phyloP scores from a whole-genome alignment of 2,329 filamentous ascomycete genomes.

The Periglandula ipomoeae region DNA sequence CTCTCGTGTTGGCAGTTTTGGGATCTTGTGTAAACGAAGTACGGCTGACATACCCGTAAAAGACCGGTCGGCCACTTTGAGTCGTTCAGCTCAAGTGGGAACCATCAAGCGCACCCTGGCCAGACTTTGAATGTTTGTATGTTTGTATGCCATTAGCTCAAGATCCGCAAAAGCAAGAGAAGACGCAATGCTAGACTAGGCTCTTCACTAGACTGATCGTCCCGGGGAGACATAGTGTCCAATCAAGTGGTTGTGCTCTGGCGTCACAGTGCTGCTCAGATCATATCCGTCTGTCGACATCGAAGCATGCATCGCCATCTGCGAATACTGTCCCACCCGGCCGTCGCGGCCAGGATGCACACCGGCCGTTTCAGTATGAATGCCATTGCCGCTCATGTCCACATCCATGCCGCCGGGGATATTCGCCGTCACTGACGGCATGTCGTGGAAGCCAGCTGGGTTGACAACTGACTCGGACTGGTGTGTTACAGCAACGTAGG shows the following conservation, averaged over 20 bases:
- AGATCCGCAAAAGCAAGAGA: too few relatives aligned
- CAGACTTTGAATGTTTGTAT: too few relatives aligned
- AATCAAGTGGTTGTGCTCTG: conserved; percentile 3
- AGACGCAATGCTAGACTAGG: too few relatives aligned
- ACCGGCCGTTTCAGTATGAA: background rate
- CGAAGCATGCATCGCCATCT: conserved; percentile 4
- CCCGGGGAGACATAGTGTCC: background rate
- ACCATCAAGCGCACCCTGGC: too few relatives aligned
- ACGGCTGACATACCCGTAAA: too few relatives aligned
- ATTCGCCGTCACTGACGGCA: background rate
- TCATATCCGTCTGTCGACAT: background rate
- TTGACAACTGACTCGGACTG: background rate
- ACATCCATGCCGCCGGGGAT: conserved; percentile 3
- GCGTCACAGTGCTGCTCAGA: background rate
- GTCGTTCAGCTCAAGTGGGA: too few relatives aligned
- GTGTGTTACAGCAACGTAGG: conserved; percentile 1
- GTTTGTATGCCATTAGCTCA: too few relatives aligned
- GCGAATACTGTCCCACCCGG: conserved; percentile 5
- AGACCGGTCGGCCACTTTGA: too few relatives aligned
- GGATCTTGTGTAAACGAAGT: too few relatives aligned
- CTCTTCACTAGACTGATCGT: background rate
- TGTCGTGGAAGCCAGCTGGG: conserved; percentile 2
- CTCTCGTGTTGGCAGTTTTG: too few relatives aligned
- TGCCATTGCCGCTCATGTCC: conserved; percentile 3
- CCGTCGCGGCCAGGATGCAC: background rate